Evolutionary conservation across 2,329 filamentous ascomycete species (phyloP).

Genomic region (Epichloe aotearoae): DNA sequence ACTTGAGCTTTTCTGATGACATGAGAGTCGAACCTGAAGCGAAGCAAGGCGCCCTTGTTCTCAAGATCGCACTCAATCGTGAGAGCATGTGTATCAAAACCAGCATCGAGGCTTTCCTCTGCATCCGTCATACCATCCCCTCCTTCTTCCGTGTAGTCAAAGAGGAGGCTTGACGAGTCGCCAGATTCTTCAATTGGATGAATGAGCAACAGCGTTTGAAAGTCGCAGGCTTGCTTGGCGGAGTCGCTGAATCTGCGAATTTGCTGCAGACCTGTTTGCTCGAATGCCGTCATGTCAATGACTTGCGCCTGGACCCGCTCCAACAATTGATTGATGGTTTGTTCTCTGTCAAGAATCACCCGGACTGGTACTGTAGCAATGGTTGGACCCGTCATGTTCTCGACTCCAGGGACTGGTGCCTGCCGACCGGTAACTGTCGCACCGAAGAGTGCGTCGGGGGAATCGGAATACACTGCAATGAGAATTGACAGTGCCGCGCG

Average conservation of each 20-base stretch:
- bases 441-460: slow-evolving; percentile 18
- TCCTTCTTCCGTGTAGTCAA: neutral
- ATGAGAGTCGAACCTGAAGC: slow-evolving; percentile 1
- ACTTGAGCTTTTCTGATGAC: neutral
- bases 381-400: slow-evolving; percentile 15
- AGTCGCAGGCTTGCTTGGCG: slow-evolving; percentile 2
- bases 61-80: slow-evolving; percentile 2
- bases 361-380: slow-evolving; percentile 16
- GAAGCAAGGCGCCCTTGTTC: neutral
- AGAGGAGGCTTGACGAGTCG: neutral
- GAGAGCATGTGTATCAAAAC: slow-evolving; percentile 2
- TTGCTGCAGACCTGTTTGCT: slow-evolving; percentile 2
- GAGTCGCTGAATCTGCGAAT: neutral
- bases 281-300: slow-evolving; percentile 1
- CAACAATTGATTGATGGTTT: slow-evolving; percentile 26
- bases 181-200: slow-evolving; percentile 5
- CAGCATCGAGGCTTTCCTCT: neutral
- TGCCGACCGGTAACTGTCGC: slow-evolving; percentile 13
- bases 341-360: slow-evolving; percentile 14
- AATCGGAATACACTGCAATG: slow-evolving; percentile 20
- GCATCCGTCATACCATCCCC: neutral
- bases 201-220: slow-evolving; percentile 8
- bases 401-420: slow-evolving; percentile 12
- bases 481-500: slow-evolving; percentile 18
- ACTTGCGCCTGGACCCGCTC: slow-evolving; percentile 13